Percentiles rank a stretch among this genome's conserved stretches.
These are phyloP conservation scores for Aspergillus sp. DNA, from an alignment of 2,329 filamentous ascomycete species.

Conservation along the genomic window DNA sequence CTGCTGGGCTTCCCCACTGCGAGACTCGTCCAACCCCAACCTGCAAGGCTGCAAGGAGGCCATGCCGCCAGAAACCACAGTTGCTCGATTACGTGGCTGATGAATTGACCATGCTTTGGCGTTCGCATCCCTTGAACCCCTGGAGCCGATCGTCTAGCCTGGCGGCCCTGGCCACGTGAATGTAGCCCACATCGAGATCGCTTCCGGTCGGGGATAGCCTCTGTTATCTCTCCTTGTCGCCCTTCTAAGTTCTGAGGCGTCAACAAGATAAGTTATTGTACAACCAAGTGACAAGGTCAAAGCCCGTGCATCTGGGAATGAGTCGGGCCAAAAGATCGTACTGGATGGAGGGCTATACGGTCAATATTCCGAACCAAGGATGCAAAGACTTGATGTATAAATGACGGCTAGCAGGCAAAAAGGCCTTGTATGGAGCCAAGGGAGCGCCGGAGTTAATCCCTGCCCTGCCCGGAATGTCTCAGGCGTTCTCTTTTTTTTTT, in stretches of 20 bases:
- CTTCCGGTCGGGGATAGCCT: constrained; percentile 13
- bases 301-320: too few species aligned
- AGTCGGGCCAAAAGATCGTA: not conserved
- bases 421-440: not conserved
- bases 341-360: not conserved
- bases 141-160: constrained; percentile 23
- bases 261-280: too few species aligned
- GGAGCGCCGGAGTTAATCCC: not conserved
- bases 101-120: constrained; percentile 13
- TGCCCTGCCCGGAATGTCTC: not conserved
- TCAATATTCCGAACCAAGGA: not conserved
- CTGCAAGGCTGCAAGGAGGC: constrained; percentile 9
- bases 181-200: constrained; percentile 20
- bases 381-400: not conserved
- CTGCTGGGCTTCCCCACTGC: not conserved
- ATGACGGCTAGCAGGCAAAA: not conserved
- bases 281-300: too few species aligned
- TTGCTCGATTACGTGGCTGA: constrained; percentile 9
- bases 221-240: not conserved
- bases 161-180: constrained; percentile 20
- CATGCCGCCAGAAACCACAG: not conserved
- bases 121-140: constrained; percentile 23
- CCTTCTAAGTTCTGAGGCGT: too few species aligned
- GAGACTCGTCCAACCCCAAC: not conserved
- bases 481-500: not conserved